Percentiles rank a stretch among this genome's conserved stretches.
phyloP scores from a whole-genome alignment of 1,139 yeast species.

The Magnusiomyces fungicola region DNA sequence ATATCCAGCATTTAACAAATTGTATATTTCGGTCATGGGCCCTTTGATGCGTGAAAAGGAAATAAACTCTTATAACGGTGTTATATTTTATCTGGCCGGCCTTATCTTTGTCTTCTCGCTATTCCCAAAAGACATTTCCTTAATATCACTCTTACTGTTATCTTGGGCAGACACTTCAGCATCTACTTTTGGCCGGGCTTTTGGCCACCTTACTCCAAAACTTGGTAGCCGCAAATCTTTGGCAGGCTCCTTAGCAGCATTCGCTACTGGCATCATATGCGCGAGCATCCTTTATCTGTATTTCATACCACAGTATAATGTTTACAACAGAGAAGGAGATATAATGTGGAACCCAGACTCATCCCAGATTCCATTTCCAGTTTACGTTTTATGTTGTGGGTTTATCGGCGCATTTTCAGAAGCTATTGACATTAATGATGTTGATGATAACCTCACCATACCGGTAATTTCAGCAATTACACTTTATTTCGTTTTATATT shows the following conservation, averaged over 20 bases:
- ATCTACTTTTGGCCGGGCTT: constrained; percentile 80
- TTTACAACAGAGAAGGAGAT: constrained; percentile 45
- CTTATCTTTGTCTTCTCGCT: constrained; percentile 58
- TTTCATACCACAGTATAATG: constrained; percentile 52
- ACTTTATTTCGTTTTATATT: neutral
- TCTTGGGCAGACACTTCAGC: constrained; percentile 99
- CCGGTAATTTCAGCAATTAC: constrained; percentile 68
- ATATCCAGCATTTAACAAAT: constrained; percentile 51
- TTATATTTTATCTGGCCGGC: constrained; percentile 78
- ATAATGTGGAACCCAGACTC: constrained; percentile 57
- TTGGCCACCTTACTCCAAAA: constrained; percentile 78
- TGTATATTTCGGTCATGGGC: constrained; percentile 62
- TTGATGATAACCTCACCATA: constrained; percentile 91
- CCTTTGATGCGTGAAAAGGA: constrained; percentile 81
- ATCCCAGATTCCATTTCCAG: constrained; percentile 47
- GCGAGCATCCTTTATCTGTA: constrained; percentile 65
- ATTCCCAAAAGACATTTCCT: constrained; percentile 73
- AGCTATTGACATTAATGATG: constrained; percentile 59
- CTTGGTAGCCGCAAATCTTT: constrained; percentile 61
- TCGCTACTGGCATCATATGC: constrained; percentile 58
- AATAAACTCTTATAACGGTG: constrained; percentile 64
- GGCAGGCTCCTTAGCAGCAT: constrained; percentile 87
- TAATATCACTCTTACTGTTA: constrained; percentile 67
- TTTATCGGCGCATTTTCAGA: constrained; percentile 80
- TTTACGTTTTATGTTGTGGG: constrained; percentile 60